Evolutionary conservation across 2,329 filamentous ascomycete genomes (phyloP).

Genomic region (Ophiosphaerella korrae): DNA sequence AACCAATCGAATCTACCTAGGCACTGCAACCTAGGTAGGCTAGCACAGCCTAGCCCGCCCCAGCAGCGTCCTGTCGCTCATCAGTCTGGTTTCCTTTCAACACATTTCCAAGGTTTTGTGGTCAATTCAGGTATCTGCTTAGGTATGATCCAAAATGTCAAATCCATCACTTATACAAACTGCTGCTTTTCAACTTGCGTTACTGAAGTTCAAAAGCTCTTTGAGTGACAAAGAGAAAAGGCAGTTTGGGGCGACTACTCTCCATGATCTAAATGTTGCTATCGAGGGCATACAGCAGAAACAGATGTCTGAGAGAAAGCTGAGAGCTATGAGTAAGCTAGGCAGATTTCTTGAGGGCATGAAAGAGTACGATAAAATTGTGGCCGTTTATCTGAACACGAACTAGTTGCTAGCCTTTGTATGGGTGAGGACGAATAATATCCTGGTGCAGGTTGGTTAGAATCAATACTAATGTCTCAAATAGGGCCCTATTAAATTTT

Average conservation of each 20-base stretch:
- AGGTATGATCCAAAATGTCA: not conserved
- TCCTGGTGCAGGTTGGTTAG: not conserved
- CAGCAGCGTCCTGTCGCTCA: too few species aligned
- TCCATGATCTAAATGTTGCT: slow-evolving; percentile 21
- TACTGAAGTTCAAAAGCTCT: slow-evolving; percentile 10
- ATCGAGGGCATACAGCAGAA: slow-evolving; percentile 33
- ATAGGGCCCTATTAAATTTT: slow-evolving; percentile 15
- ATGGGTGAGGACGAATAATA: slow-evolving; percentile 2
- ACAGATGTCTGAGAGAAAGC: slow-evolving; percentile 24
- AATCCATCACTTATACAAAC: not conserved
- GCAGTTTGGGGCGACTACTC: slow-evolving; percentile 15
- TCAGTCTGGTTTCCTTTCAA: too few species aligned
- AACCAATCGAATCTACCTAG: too few species aligned
- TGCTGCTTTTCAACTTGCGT: slow-evolving; percentile 4
- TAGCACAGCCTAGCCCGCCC: too few species aligned
- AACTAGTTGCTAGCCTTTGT: slow-evolving; percentile 34
- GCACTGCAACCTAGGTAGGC: too few species aligned
- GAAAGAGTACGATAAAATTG: slow-evolving; percentile 23
- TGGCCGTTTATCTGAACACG: slow-evolving; percentile 36
- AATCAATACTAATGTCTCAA: not conserved
- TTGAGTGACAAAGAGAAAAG: slow-evolving; percentile 10
- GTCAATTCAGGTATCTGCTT: too few species aligned
- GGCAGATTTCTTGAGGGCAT: not conserved
- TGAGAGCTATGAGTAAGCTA: slow-evolving; percentile 31
- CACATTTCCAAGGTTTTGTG: too few species aligned